Percentiles rank a stretch among this genome's conserved stretches.
Evolutionary conservation across 202 grass and related monocot species (phyloP).

Genomic region (Zoysia matrella): DNA sequence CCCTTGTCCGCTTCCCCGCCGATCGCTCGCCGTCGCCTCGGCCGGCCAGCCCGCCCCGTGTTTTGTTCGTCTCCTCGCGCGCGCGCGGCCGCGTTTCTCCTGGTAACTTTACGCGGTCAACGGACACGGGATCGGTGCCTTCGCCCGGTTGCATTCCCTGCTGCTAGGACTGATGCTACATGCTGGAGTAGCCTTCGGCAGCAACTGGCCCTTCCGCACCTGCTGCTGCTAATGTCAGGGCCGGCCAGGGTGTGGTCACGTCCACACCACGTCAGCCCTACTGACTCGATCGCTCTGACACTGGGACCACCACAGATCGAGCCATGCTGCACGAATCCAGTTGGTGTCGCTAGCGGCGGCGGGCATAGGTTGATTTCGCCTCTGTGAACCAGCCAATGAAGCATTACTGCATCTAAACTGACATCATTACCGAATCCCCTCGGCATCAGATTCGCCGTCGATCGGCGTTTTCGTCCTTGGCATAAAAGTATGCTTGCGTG

Average conservation of each 20-base stretch:
- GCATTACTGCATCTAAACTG: too few species aligned
- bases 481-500: constrained; percentile 2
- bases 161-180: not conserved
- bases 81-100: not conserved
- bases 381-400: too few species aligned
- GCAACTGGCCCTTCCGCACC: constrained; percentile 37
- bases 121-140: constrained; percentile 12
- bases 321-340: not conserved
- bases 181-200: not conserved
- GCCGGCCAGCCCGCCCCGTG: too few species aligned
- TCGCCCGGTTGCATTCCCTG: constrained; percentile 26
- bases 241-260: constrained; percentile 39
- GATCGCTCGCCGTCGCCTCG: not conserved
- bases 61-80: not conserved
- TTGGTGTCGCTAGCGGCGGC: too few species aligned
- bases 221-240: constrained; percentile 28
- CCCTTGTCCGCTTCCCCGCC: not conserved
- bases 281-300: not conserved
- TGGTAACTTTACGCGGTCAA: not conserved
- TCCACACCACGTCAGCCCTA: constrained; percentile 58
- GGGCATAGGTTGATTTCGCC: too few species aligned
- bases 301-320: not conserved
- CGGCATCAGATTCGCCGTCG: too few species aligned
- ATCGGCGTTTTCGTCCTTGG: not conserved
- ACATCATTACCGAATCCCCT: too few species aligned